Base-by-base conservation (phyloP, 1,139 yeast species). In the Scheffersomyces titani region DNA sequence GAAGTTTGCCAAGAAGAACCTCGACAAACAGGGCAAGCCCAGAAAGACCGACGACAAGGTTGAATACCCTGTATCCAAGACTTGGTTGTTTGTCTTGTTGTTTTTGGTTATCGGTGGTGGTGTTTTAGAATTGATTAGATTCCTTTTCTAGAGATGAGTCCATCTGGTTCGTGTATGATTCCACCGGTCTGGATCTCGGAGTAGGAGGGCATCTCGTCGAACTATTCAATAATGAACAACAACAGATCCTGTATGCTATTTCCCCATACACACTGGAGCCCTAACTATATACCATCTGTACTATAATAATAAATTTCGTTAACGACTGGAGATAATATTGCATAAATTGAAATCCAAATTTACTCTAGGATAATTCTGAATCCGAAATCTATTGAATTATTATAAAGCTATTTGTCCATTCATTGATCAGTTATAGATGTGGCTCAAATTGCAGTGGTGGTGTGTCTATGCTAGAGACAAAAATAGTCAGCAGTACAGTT, bases 31-130 rank as follows among this genome's bases (percentile, higher is more conserved):
- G 72, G 89, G 92, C 24, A 86, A 87, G 68, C 82, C 84, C 53
- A 81, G 81, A 66, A 72, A 70, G 52, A 73, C 72, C 58, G 71
- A 69, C 45, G 71, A 68, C 50, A 70, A 73, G 56, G 60, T 64
- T n/a, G 72, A 74, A 56, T 75, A 77, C 54, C 88, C 91, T 13
- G 69, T 87, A 44, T 81, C 88, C 49, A 83, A 73, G 65, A 69
- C 81, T 11, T 88, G 96, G 89, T 70, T 91, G 45, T 69, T 76
- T 53, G 75, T 86, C 1, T 78, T 92, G 58, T 82, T 84, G 30
- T 92, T 92, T 71, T 78, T 92, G 63, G 81, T 92, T 5, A 80
- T 89, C 61, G 97, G 97, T 58, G 97, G 97, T 63, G 96, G 94
- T 59, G 61, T 90, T 13, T 78, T 92, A 53, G 96, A 92, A 71